These are phyloP conservation scores for Pseudozyma hubeiensis DNA, from an alignment of 1,284 basidiomycete species.

Conservation along the genomic window DNA sequence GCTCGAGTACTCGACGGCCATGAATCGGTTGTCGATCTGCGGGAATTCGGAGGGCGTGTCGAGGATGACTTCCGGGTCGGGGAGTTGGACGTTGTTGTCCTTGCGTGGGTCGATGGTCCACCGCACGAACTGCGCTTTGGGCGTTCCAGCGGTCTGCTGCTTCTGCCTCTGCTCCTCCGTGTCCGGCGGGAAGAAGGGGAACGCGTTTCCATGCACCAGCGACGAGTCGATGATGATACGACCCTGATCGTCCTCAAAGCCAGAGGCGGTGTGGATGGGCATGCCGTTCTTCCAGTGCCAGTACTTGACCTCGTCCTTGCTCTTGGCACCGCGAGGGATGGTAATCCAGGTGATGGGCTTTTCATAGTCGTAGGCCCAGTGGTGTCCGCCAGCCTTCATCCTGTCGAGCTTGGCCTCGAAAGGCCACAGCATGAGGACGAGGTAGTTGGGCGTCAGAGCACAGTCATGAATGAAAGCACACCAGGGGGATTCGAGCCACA, in stretches of 20 bases:
- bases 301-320: constrained; percentile 39
- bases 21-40: constrained; percentile 41
- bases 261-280: constrained; percentile 32
- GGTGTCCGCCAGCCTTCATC: constrained; percentile 34
- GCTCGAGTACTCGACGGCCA: constrained; percentile 26
- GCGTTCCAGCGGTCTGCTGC: constrained; percentile 23
- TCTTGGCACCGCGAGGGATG: constrained; percentile 35
- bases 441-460: constrained; percentile 33
- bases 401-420: constrained; percentile 29
- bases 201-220: constrained; percentile 30
- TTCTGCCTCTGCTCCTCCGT: constrained; percentile 21
- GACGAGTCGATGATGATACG: constrained; percentile 37
- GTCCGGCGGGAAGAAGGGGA: constrained; percentile 39
- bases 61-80: constrained; percentile 31
- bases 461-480: constrained; percentile 40
- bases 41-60: constrained; percentile 41
- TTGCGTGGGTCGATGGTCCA: constrained; percentile 40
- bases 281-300: constrained; percentile 42
- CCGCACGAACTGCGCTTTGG: constrained; percentile 29
- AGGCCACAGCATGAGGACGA: constrained; percentile 32
- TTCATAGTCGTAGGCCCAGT: constrained; percentile 33
- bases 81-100: constrained; percentile 24
- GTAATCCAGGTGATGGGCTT: constrained; percentile 38
- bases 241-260: constrained; percentile 26
- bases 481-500: constrained; percentile 36